Conservation (phyloP, 2,329 filamentous ascomycete species). For the Penicillium freii region DNA sequence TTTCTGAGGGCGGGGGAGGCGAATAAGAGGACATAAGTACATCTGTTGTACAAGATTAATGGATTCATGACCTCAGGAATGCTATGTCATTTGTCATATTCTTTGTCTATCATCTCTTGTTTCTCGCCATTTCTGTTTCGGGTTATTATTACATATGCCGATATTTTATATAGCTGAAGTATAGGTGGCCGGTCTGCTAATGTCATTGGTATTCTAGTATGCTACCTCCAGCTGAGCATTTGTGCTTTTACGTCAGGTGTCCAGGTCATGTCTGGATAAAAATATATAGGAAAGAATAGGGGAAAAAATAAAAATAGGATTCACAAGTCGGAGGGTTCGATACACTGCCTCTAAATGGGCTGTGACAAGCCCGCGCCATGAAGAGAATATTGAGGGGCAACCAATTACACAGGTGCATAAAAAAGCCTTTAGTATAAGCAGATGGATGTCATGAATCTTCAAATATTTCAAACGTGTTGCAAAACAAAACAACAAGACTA, state of each 20-base stretch:
- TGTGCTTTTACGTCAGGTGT: neutral
- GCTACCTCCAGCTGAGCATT: neutral
- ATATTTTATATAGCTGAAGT: neutral
- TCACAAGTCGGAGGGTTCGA: neutral
- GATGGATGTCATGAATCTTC: neutral
- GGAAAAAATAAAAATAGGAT: neutral
- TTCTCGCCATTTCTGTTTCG: neutral
- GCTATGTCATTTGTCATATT: neutral
- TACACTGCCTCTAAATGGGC: neutral
- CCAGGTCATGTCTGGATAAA: neutral
- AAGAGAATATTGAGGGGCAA: neutral
- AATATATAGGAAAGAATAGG: no score
- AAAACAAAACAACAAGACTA: neutral
- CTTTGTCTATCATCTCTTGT: neutral
- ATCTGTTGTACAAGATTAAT: neutral
- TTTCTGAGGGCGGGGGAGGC: constrained; percentile 4
- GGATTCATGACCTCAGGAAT: neutral
- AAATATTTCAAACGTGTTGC: neutral
- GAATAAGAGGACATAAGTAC: neutral
- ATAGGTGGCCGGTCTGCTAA: neutral
- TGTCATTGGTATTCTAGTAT: neutral
- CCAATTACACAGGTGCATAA: neutral
- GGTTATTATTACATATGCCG: neutral
- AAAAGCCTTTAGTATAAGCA: neutral
- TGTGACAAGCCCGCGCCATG: neutral